Evolutionary conservation across 1,139 yeast genomes (phyloP), one percentile per base, ranked within the genome.

Genomic region (Saccharomyces pastorianus): DNA sequence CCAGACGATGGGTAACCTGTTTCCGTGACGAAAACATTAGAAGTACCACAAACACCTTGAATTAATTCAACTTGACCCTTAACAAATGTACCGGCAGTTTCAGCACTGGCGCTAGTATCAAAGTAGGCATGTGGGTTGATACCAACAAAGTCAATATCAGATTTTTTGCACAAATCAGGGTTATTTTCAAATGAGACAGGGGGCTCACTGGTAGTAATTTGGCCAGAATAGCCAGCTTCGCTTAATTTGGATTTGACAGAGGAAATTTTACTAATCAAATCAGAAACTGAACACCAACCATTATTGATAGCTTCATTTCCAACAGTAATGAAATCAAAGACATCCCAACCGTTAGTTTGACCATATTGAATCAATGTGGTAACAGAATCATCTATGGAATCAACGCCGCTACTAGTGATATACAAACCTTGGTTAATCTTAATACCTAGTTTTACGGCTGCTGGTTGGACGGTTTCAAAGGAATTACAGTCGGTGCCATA

Each of bases 1-100:
- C 97, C 97, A 47, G 76, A 73, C 60, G 84, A 82, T 59, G 97
- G 97, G 69, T 88, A 90, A 42, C 97, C 97, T 4, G 96, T 88
- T 72, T 90, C 97, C 14, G 95, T 84, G 53, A 85, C 80, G 38
- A 77, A 74, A 28, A 80, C 77, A 55, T 75, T 74, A 59, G 71
- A 65, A 44, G 76, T 73, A 41, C 77, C 76, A 71, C 91, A 83
- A 48, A 77, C 72, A 20, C 71, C 72, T 61, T 78, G 74, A 26
- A 82, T 83, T 56, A 82, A 68, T 27, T 67, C 69, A 57, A 82
- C 73, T 72, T 89, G 95, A 29, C 81, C 79, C 53, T 74, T 72
- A 51, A 88, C 82, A 65, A 87, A 90, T n/a, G 75, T 56, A 47
- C 96, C 96, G 6, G 96, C 83, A 51, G 81, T 76, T 44, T 72